Base-by-base conservation (phyloP, 1,284 basidiomycete genomes). In the Naganishia sp. region DNA sequence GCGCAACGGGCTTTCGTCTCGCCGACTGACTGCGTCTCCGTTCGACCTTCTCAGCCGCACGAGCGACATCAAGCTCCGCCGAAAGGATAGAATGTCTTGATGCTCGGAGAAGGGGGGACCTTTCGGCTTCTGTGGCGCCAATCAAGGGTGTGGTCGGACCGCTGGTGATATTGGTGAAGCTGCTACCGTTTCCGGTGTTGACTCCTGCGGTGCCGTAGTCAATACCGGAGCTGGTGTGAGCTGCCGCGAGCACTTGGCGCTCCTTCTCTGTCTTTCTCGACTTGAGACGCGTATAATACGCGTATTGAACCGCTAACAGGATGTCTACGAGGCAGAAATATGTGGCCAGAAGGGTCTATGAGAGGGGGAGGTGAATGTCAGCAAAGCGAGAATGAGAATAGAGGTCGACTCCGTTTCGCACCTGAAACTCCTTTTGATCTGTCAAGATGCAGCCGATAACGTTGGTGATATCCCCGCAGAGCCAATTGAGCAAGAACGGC, bases 341-440 rank as follows among this genome's bases (percentile, higher is more conserved):
- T 0, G 84, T 83, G 3, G 93, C 92, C 55, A 96, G 89, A 75
- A 87, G 91, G 48, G 87, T 95, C 90, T 96, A 72, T 33, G 65
- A 57, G 28, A 28, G 28, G 66, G 65, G 63, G 63, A 50, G 69
- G 63, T 57, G 61, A 61, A 66, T 15, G 36, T 48, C 44, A 59
- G 42, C 43, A 48, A 7, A 48, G 23, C 39, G 55, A 21, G 33
- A 55, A 6, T 42, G 13, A 39, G 36, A 39, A 9, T 9, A 39
- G 6, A 39, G 3, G 7, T 13, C 36, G 13, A 28, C 28, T 28
- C 28, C 36, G 36, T 39, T 11, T 39, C 85, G 73, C 75, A 90
- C 92, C 80, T 94, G 93, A 79, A 97, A 96, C 15, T 92, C 92
- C n/a, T 96, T 84, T 75, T 96, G 94, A 73, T 89, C 84, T 0